These are phyloP conservation scores for Arthrobotrys sinensis DNA, from an alignment of 2,329 filamentous ascomycete species.

Conservation along the genomic window DNA sequence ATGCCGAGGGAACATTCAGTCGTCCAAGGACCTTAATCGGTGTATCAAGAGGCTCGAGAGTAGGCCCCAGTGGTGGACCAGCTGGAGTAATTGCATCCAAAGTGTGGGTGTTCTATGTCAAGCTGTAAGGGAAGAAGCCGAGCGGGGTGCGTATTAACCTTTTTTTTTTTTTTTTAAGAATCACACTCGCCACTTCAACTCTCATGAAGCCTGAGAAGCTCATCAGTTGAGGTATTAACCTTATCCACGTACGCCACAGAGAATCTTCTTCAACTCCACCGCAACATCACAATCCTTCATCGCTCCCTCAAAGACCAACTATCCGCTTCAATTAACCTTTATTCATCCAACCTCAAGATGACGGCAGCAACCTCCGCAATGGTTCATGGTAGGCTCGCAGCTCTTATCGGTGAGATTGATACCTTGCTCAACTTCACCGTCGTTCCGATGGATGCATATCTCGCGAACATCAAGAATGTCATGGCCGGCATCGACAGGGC, in stretches of 20 bases:
- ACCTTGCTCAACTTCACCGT: slow-evolving; percentile 18
- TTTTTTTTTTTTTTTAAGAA: neutral
- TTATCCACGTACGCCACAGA: slow-evolving; percentile 14
- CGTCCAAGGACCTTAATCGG: slow-evolving; percentile 46
- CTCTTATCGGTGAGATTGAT: slow-evolving; percentile 39
- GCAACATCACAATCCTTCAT: slow-evolving; percentile 46
- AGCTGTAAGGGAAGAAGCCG: slow-evolving; percentile 63
- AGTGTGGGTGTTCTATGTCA: slow-evolving; percentile 63
- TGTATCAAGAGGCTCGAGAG: slow-evolving; percentile 63
- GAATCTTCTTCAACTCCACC: slow-evolving; percentile 48
- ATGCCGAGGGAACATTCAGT: slow-evolving; percentile 56
- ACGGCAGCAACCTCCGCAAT: neutral
- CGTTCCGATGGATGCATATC: slow-evolving; percentile 17
- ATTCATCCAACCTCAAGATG: slow-evolving; percentile 16
- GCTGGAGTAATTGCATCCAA: slow-evolving; percentile 64
- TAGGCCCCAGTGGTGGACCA: slow-evolving; percentile 64
- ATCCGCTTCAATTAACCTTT: slow-evolving; percentile 25
- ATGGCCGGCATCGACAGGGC: slow-evolving; percentile 14
- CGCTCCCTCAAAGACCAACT: slow-evolving; percentile 43
- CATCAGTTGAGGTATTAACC: neutral
- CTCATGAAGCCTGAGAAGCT: neutral
- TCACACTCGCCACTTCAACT: neutral
- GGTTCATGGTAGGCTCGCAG: slow-evolving; percentile 4
- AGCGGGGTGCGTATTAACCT: slow-evolving; percentile 62
- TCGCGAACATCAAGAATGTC: slow-evolving; percentile 4